These are phyloP conservation scores for Chamaecrista fasciculata DNA, from an alignment of 306 rosid species.

Conservation along the genomic window DNA sequence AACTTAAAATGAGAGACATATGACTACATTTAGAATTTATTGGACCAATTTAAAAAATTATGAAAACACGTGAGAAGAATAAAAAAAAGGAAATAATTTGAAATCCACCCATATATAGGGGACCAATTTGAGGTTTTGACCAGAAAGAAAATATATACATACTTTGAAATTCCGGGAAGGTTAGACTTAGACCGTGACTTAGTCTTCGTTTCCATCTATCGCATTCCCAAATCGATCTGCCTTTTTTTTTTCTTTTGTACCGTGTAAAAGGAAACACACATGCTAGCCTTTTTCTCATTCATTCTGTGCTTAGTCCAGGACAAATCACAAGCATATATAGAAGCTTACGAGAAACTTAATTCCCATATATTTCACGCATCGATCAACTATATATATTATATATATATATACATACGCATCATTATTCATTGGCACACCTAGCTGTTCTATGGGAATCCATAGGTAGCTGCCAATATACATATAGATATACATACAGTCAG, in stretches of 20 bases:
- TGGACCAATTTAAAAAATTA: no score
- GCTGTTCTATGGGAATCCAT: no score
- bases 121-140: no score
- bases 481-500: no score
- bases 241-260: background rate
- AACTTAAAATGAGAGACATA: no score
- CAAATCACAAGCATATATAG: constrained; percentile 14
- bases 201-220: constrained; percentile 41
- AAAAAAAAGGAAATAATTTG: no score
- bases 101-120: no score
- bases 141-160: background rate
- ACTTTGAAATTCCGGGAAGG: constrained; percentile 33
- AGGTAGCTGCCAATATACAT: no score
- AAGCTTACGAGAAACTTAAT: constrained; percentile 9
- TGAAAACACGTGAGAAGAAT: no score
- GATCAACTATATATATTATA: background rate
- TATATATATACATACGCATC: no score
- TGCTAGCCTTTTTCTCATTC: background rate
- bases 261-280: constrained; percentile 39
- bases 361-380: background rate
- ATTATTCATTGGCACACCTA: no score
- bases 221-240: background rate
- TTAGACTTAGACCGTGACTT: constrained; percentile 51
- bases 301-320: background rate
- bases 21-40: no score